These are phyloP conservation scores for Sonneratia alba DNA, from an alignment of 345 rosid genomes.

Conservation along the genomic window DNA sequence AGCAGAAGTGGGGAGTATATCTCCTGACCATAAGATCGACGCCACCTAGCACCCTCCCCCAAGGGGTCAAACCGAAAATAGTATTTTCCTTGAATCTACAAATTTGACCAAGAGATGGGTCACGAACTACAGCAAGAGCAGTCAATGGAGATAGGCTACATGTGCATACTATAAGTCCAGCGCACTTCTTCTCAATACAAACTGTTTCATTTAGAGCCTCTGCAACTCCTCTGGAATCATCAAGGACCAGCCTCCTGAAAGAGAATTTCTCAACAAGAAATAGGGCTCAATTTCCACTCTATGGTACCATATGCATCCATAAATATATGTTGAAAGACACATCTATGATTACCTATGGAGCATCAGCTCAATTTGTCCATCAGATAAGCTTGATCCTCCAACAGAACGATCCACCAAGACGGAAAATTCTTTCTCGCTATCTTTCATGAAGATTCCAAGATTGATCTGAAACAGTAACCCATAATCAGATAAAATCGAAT, in stretches of 20 bases:
- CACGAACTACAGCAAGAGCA: not conserved
- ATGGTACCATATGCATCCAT: not conserved
- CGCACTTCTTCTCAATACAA: constrained; percentile 57
- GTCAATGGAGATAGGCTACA: not conserved
- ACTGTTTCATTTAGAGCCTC: constrained; percentile 84
- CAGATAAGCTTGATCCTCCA: constrained; percentile 83
- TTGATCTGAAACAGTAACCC: constrained; percentile 47
- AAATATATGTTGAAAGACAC: not conserved
- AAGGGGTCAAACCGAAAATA: constrained; percentile 74
- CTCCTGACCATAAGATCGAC: constrained; percentile 83
- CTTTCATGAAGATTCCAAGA: constrained; percentile 83
- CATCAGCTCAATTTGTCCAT: constrained; percentile 94
- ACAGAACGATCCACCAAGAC: constrained; percentile 83
- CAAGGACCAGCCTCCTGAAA: constrained; percentile 77
- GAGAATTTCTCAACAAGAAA: constrained; percentile 3
- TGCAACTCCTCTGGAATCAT: constrained; percentile 84
- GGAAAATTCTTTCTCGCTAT: constrained; percentile 63
- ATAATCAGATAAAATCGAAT: not conserved
- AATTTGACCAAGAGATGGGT: not conserved
- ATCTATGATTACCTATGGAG: constrained; percentile 65
- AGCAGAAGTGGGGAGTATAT: constrained; percentile 85
- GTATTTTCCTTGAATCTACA: constrained; percentile 88
- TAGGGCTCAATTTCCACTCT: not conserved
- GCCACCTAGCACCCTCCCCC: constrained; percentile 95
- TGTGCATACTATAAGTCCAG: constrained; percentile 62